Conservation (phyloP, 345 rosid species). For the Populus simonii region DNA sequence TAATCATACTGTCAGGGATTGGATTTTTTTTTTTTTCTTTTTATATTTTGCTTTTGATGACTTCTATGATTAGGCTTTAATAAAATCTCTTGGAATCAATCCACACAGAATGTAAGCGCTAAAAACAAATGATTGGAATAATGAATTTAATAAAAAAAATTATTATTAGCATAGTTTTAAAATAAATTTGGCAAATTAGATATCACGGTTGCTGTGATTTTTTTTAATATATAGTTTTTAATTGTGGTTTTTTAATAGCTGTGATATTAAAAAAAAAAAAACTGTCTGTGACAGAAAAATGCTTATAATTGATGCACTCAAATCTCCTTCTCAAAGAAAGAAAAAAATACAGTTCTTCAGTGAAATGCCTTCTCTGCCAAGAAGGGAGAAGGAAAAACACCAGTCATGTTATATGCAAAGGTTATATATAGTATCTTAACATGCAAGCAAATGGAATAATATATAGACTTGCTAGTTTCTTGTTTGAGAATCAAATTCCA, state of each 20-base stretch:
- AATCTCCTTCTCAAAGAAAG: background rate
- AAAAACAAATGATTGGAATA: conserved; percentile 41
- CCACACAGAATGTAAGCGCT: conserved; percentile 36
- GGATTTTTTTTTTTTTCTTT: background rate
- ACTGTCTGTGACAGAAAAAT: too few species aligned
- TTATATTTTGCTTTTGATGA: conserved; percentile 40
- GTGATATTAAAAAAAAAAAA: too few species aligned
- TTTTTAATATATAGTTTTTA: too few species aligned
- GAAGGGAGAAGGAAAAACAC: too few species aligned
- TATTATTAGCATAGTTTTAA: too few species aligned
- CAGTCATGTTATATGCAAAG: background rate
- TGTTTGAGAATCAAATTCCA: background rate
- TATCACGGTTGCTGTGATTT: too few species aligned
- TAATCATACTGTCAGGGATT: conserved; percentile 32
- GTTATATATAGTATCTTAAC: background rate
- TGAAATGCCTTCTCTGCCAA: too few species aligned
- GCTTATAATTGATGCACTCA: conserved; percentile 11
- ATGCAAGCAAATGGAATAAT: background rate
- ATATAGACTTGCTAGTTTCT: background rate
- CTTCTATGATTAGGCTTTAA: conserved; percentile 51
- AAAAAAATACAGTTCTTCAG: background rate
- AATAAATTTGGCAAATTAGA: too few species aligned
- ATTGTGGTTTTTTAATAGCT: too few species aligned
- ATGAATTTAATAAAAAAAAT: too few species aligned
- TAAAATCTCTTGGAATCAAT: conserved; percentile 45